Evolutionary conservation across 192 early-diverging fungal species (phyloP).

Genomic region (Backusella circina): DNA sequence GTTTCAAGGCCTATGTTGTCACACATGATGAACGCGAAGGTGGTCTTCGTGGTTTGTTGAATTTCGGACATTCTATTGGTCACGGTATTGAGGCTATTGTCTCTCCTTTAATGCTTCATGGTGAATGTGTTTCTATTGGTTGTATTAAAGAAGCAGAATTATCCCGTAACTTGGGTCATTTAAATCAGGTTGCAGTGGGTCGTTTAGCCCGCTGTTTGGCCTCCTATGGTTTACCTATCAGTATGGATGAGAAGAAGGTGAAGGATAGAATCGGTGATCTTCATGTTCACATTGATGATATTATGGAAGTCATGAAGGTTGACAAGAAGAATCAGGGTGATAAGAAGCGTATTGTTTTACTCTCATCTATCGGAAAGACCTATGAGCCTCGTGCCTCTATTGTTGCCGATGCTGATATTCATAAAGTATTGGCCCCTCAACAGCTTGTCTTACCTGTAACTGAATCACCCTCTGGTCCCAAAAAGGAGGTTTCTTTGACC

Average conservation of each 20-base stretch:
- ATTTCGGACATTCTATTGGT: constrained; percentile 97
- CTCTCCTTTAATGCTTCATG: constrained; percentile 87
- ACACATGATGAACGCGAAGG: constrained; percentile 94
- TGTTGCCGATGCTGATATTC: constrained; percentile 83
- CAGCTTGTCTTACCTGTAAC: constrained; percentile 62
- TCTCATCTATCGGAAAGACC: constrained; percentile 81
- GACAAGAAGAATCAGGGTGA: constrained; percentile 97
- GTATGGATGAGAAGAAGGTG: constrained; percentile 78
- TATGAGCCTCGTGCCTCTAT: constrained; percentile 78
- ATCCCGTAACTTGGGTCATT: constrained; percentile 79
- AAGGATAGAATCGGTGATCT: constrained; percentile 55
- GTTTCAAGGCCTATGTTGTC: constrained; percentile 93
- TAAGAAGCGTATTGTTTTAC: constrained; percentile 87
- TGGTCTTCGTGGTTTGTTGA: constrained; percentile 90
- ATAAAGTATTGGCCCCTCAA: constrained; percentile 75
- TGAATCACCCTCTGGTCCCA: constrained; percentile 34
- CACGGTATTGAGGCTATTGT: constrained; percentile 95
- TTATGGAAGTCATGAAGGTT: constrained; percentile 89
- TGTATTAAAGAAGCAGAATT: constrained; percentile 95
- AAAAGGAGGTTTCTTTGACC: constrained; percentile 53
- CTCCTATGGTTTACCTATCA: constrained; percentile 85
- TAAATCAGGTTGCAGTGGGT: constrained; percentile 83
- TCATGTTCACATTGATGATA: constrained; percentile 70
- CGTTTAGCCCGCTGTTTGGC: constrained; percentile 80
- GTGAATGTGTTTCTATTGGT: constrained; percentile 95